Evolutionary conservation across 1,284 basidiomycete species (phyloP).

Genomic region (Coniferiporia sulphurascens): DNA sequence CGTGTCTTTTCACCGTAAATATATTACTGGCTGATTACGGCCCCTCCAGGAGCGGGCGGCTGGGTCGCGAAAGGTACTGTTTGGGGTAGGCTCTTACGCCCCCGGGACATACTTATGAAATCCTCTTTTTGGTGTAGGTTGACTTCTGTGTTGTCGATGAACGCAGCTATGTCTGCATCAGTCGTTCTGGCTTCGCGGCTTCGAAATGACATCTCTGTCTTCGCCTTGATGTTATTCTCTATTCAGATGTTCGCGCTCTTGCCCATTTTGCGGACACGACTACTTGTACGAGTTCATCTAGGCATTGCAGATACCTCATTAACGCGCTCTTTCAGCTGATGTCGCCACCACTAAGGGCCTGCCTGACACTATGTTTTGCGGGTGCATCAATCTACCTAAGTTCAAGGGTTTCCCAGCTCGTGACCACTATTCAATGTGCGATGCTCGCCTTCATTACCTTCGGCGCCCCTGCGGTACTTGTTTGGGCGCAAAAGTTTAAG

Average conservation of each 20-base stretch:
- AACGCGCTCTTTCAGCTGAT: constrained; percentile 35
- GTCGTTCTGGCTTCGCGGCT: constrained; percentile 93
- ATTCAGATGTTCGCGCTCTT: constrained; percentile 84
- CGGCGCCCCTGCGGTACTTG: constrained; percentile 62
- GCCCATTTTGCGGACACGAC: constrained; percentile 73
- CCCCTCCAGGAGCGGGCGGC: constrained; percentile 28
- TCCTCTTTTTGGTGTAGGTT: constrained; percentile 45
- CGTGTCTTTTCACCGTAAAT: constrained; percentile 58
- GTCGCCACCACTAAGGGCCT: constrained; percentile 39
- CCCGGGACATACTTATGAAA: neutral
- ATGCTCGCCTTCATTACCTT: constrained; percentile 59
- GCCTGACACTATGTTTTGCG: constrained; percentile 47
- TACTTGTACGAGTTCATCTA: constrained; percentile 54
- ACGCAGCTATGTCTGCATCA: constrained; percentile 90
- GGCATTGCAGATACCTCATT: neutral
- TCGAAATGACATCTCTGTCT: constrained; percentile 79
- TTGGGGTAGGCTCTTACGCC: constrained; percentile 2
- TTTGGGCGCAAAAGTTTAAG: constrained; percentile 82
- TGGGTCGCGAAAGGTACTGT: constrained; percentile 37
- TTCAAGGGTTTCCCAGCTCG: constrained; percentile 46
- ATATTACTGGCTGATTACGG: constrained; percentile 66
- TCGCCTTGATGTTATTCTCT: constrained; percentile 85
- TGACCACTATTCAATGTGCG: constrained; percentile 45
- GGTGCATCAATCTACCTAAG: constrained; percentile 47
- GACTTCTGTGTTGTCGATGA: constrained; percentile 88